These are phyloP conservation scores for Coemansia sp. DNA, from an alignment of 371 early-diverging fungal species.

Conservation along the genomic window DNA sequence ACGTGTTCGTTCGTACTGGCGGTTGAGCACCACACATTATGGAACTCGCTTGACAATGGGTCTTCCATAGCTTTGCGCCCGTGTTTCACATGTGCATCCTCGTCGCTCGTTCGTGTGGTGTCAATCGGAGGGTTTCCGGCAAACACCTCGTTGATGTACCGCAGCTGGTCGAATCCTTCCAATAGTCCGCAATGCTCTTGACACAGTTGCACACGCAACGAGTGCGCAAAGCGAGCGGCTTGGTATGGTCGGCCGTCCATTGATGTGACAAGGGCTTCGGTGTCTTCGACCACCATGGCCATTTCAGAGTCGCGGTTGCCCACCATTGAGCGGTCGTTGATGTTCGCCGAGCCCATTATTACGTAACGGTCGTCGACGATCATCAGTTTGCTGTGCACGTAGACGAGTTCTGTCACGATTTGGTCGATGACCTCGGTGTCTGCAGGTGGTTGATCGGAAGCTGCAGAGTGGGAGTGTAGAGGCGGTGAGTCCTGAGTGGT, in stretches of 20 bases:
- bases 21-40: slow-evolving; percentile 62
- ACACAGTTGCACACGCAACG: slow-evolving; percentile 75
- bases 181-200: slow-evolving; percentile 82
- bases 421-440: slow-evolving; percentile 42
- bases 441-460: background rate
- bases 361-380: slow-evolving; percentile 85
- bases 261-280: slow-evolving; percentile 61
- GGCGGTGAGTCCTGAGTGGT: background rate
- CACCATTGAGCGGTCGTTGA: slow-evolving; percentile 85
- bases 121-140: slow-evolving; percentile 40
- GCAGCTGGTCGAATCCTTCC: slow-evolving; percentile 43
- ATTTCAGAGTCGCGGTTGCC: slow-evolving; percentile 92
- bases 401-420: slow-evolving; percentile 76
- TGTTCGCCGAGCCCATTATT: slow-evolving; percentile 86
- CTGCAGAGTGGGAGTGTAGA: too few relatives aligned
- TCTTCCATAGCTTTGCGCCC: slow-evolving; percentile 58
- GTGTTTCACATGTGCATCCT: background rate
- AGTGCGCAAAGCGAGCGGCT: slow-evolving; percentile 73
- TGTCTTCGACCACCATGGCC: slow-evolving; percentile 81
- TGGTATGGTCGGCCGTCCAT: slow-evolving; percentile 73
- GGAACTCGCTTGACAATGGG: slow-evolving; percentile 66
- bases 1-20: slow-evolving; percentile 67
- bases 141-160: slow-evolving; percentile 39
- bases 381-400: slow-evolving; percentile 90
- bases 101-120: slow-evolving; percentile 13